phyloP scores from a whole-genome alignment of 2,329 filamentous ascomycete genomes.

The Claviceps quebecensis region DNA sequence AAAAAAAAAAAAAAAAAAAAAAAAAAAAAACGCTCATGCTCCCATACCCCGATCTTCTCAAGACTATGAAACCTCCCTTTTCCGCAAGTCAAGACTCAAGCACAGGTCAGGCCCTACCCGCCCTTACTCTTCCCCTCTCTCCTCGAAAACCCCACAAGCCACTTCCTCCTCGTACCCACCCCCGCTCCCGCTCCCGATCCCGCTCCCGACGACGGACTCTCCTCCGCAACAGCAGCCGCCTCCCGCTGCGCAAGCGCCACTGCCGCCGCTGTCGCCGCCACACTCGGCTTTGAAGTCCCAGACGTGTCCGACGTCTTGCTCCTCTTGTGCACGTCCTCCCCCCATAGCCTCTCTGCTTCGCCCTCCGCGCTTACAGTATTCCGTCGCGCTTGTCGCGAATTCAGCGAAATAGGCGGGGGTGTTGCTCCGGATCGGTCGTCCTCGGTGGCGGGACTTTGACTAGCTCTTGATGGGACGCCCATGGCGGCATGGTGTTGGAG shows the following conservation, averaged over 20 bases:
- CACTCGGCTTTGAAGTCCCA: not conserved
- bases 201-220: not conserved
- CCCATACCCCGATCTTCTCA: too few species aligned
- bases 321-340: slow-evolving; percentile 3
- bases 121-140: too few species aligned
- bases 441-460: slow-evolving; percentile 20
- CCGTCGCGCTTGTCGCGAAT: slow-evolving; percentile 19
- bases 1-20: too few species aligned
- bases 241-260: slow-evolving; percentile 6
- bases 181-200: too few species aligned
- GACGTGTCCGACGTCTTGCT: slow-evolving; percentile 2
- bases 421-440: slow-evolving; percentile 36
- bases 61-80: too few species aligned
- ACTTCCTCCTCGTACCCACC: too few species aligned
- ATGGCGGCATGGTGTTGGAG: slow-evolving; percentile 9
- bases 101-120: too few species aligned
- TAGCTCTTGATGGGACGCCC: slow-evolving; percentile 27
- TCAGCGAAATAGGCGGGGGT: slow-evolving; percentile 41
- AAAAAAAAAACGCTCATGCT: too few species aligned
- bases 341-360: slow-evolving; percentile 9
- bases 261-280: slow-evolving; percentile 3
- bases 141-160: too few species aligned
- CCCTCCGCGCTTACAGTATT: slow-evolving; percentile 12
- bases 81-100: too few species aligned
- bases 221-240: slow-evolving; percentile 5